Conservation (phyloP, 768 basidiomycete genomes). For the Phlebiopsis gigantea region DNA sequence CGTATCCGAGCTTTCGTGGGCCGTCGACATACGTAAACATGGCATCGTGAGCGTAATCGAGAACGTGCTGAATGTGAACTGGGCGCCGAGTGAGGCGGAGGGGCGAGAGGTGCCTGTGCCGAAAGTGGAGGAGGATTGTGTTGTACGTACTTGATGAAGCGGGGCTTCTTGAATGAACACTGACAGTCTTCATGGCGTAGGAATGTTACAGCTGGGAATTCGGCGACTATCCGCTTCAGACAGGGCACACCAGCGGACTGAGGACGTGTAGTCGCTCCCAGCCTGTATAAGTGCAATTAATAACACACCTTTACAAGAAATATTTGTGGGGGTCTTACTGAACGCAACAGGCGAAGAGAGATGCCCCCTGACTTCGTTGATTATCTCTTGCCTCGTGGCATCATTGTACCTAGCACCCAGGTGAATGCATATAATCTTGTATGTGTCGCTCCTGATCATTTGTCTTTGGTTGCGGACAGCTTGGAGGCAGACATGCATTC, state of each 20-base stretch:
- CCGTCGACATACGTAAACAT: conserved; percentile 77
- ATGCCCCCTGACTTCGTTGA: no score
- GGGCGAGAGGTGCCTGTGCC: conserved; percentile 62
- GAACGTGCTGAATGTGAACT: conserved; percentile 60
- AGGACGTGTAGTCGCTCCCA: neutral
- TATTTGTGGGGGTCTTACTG: no score
- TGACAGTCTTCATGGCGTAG: conserved; percentile 26
- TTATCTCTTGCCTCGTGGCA: no score
- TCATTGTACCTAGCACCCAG: no score
- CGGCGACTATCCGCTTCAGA: conserved; percentile 36
- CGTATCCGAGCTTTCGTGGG: conserved; percentile 79
- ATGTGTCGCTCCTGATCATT: no score
- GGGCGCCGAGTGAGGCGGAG: conserved; percentile 56
- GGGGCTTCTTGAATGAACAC: neutral
- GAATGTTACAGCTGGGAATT: conserved; percentile 74
- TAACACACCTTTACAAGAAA: no score
- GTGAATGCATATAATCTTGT: no score
- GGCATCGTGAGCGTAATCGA: conserved; percentile 78
- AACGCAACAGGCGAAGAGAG: no score
- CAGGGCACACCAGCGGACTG: neutral
- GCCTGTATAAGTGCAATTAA: no score
- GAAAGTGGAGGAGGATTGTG: conserved; percentile 55
- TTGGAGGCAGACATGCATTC: no score
- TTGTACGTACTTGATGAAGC: conserved; percentile 41
- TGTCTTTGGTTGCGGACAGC: no score